phyloP scores from a whole-genome alignment of 2,329 filamentous ascomycete species.

The Aspergillus novoparasiticus region DNA sequence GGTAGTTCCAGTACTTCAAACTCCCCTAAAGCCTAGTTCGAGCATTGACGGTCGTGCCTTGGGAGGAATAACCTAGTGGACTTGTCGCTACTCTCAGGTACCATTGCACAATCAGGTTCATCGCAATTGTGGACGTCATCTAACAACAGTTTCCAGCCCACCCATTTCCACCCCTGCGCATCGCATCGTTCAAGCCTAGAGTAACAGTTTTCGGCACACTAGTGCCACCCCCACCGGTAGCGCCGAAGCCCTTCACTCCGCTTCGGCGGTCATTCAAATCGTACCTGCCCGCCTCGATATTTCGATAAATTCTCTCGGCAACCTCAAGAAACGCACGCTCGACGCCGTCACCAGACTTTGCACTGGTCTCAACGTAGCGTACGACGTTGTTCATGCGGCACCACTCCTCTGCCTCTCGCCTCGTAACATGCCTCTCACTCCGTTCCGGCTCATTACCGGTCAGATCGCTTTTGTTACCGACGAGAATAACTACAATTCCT shows the following conservation, averaged over 20 bases:
- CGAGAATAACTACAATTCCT: conserved; percentile 89
- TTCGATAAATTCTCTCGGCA: conserved; percentile 92
- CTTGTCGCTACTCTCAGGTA: neutral
- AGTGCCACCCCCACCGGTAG: conserved; percentile 39
- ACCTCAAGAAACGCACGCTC: conserved; percentile 92
- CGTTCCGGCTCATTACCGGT: conserved; percentile 51
- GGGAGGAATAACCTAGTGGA: neutral
- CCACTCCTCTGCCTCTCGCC: conserved; percentile 86
- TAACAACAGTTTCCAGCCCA: conserved; percentile 43
- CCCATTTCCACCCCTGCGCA: conserved; percentile 43
- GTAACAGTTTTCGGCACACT: conserved; percentile 46
- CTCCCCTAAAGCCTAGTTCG: neutral
- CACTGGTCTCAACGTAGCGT: conserved; percentile 93
- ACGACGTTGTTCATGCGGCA: conserved; percentile 81
- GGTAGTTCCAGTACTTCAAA: neutral
- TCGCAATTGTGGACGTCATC: neutral
- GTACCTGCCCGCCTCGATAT: conserved; percentile 93
- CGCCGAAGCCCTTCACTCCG: conserved; percentile 73
- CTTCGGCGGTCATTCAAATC: conserved; percentile 90
- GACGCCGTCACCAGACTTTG: conserved; percentile 92
- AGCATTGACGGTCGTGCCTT: neutral
- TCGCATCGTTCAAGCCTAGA: conserved; percentile 51
- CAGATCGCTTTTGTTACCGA: conserved; percentile 93
- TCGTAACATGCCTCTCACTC: conserved; percentile 73
- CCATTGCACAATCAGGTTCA: neutral